phyloP scores from a whole-genome alignment of 2,329 filamentous ascomycete genomes.

The Pyrenophora tritici-repentis region DNA sequence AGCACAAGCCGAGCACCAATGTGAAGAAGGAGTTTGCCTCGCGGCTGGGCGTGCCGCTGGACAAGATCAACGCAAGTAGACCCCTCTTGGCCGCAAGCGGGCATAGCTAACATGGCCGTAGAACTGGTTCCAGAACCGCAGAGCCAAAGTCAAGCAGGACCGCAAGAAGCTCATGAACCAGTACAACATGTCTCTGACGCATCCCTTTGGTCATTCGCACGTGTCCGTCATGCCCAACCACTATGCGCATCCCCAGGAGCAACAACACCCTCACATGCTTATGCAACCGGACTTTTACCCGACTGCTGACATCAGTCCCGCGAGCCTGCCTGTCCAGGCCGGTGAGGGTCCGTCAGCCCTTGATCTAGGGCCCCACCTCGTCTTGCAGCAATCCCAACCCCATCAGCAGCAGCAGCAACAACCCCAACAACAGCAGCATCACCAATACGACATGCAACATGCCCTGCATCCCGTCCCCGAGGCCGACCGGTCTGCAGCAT shows the following conservation, averaged over 20 bases:
- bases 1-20: slow-evolving; percentile 56
- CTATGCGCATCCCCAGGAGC: slow-evolving; percentile 24
- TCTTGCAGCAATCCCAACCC: slow-evolving; percentile 35
- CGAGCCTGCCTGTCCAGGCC: slow-evolving; percentile 39
- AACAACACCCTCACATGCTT: slow-evolving; percentile 33
- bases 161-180: slow-evolving; percentile 53
- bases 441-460: slow-evolving; percentile 43
- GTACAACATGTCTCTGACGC: slow-evolving; percentile 43
- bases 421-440: slow-evolving; percentile 36
- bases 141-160: slow-evolving; percentile 60
- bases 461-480: slow-evolving; percentile 43
- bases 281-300: slow-evolving; percentile 36
- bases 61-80: slow-evolving; percentile 59
- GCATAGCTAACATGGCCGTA: slow-evolving; percentile 42
- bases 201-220: slow-evolving; percentile 31
- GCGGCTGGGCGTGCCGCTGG: slow-evolving; percentile 54
- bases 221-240: slow-evolving; percentile 31
- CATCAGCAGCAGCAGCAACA: slow-evolving; percentile 18
- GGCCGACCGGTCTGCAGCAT: slow-evolving; percentile 32
- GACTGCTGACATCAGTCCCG: slow-evolving; percentile 44
- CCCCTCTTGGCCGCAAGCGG: neutral
- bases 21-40: slow-evolving; percentile 58
- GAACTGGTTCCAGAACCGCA: slow-evolving; percentile 61
- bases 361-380: slow-evolving; percentile 38
- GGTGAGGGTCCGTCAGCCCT: slow-evolving; percentile 39